Conservation (phyloP, 2,329 filamentous ascomycete genomes). For the Fusarium armeniacum region DNA sequence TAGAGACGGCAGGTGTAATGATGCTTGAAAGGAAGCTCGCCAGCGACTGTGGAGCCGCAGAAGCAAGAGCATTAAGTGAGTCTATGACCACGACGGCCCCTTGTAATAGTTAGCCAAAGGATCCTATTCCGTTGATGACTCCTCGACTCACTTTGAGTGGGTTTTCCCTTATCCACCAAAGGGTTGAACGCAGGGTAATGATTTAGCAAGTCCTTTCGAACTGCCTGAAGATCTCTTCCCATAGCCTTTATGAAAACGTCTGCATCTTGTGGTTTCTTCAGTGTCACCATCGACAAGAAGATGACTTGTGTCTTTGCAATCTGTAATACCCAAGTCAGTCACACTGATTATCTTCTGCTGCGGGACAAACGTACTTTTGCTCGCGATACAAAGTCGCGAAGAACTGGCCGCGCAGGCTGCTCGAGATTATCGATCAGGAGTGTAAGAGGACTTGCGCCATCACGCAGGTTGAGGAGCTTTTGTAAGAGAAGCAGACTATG, state of each 20-base stretch:
- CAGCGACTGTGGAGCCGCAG: slow-evolving; percentile 68
- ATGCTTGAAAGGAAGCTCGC: slow-evolving; percentile 78
- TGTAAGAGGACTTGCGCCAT: slow-evolving; percentile 87
- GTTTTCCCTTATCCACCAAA: slow-evolving; percentile 53
- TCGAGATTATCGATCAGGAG: slow-evolving; percentile 87
- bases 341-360: background rate
- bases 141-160: slow-evolving; percentile 59
- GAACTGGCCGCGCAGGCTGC: slow-evolving; percentile 78
- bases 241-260: slow-evolving; percentile 77
- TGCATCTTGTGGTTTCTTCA: slow-evolving; percentile 72
- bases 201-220: slow-evolving; percentile 72
- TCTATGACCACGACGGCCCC: slow-evolving; percentile 84
- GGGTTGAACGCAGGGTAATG: slow-evolving; percentile 62
- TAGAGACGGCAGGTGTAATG: slow-evolving; percentile 75
- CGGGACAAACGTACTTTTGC: slow-evolving; percentile 70
- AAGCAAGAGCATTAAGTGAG: slow-evolving; percentile 77
- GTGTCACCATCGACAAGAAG: slow-evolving; percentile 82
- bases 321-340: slow-evolving; percentile 50
- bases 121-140: background rate
- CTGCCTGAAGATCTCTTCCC: slow-evolving; percentile 67
- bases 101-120: slow-evolving; percentile 54
- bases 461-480: slow-evolving; percentile 82
- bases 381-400: slow-evolving; percentile 80
- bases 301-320: slow-evolving; percentile 77
- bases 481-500: slow-evolving; percentile 88